Percentiles rank a stretch among this genome's conserved stretches.
These are phyloP conservation scores for Fusarium sp. DNA, from an alignment of 2,329 filamentous ascomycete species.

Conservation along the genomic window DNA sequence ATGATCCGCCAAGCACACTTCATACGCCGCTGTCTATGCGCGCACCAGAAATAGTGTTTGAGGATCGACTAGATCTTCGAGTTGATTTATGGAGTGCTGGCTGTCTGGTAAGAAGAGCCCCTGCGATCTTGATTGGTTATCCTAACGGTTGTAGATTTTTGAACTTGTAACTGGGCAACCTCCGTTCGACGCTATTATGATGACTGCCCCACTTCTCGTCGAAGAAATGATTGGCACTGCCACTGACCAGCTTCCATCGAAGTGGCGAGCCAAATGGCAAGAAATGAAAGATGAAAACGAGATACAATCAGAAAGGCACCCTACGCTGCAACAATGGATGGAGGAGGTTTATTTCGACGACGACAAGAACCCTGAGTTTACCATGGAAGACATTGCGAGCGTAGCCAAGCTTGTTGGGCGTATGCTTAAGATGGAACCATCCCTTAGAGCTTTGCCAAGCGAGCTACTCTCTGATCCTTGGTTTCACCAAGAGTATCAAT, in stretches of 20 bases:
- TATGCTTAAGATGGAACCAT: constrained; percentile 42
- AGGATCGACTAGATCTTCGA: constrained; percentile 29
- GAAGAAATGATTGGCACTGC: constrained; percentile 36
- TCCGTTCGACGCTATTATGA: constrained; percentile 39
- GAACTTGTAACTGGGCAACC: constrained; percentile 46
- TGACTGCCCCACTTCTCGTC: constrained; percentile 25
- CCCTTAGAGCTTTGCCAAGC: constrained; percentile 20
- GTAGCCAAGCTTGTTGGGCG: constrained; percentile 5
- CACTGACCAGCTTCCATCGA: constrained; percentile 24
- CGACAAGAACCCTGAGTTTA: constrained; percentile 15
- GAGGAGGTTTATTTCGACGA: constrained; percentile 37
- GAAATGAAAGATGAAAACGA: background rate
- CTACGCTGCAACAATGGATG: constrained; percentile 34
- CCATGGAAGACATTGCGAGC: constrained; percentile 4
- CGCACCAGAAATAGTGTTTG: constrained; percentile 43
- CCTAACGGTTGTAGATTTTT: constrained; percentile 36
- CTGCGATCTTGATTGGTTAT: background rate
- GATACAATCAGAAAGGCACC: background rate
- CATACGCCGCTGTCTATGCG: constrained; percentile 37
- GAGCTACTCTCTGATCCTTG: constrained; percentile 28
- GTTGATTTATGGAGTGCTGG: constrained; percentile 44
- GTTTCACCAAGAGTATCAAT: background rate
- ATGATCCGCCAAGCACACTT: constrained; percentile 6
- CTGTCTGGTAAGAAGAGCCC: constrained; percentile 32
- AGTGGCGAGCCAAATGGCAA: constrained; percentile 35